Evolutionary conservation across 2,329 filamentous ascomycete species (phyloP).

Genomic region (Thielaviopsis populi): DNA sequence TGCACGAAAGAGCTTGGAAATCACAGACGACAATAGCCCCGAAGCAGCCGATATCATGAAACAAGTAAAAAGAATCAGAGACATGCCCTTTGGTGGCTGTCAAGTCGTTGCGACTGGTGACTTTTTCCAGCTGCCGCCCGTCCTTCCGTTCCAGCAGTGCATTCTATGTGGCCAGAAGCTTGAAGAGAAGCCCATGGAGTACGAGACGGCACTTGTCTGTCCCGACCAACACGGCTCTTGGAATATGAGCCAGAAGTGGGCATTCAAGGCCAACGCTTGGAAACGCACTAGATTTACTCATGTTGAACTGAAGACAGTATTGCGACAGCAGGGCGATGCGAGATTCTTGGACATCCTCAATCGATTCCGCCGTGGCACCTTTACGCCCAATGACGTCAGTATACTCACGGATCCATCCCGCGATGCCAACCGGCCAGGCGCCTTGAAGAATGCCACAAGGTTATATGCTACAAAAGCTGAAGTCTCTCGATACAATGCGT

Average conservation of each 20-base stretch:
- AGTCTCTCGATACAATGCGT: neutral
- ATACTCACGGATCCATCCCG: neutral
- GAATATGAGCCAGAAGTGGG: neutral
- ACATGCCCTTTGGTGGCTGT: neutral
- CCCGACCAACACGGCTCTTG: neutral
- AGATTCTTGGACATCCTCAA: neutral
- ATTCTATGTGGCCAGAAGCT: neutral
- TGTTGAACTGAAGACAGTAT: neutral
- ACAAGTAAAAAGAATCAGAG: neutral
- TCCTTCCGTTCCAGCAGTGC: neutral
- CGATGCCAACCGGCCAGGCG: neutral
- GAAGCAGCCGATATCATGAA: neutral
- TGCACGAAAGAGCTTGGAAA: neutral
- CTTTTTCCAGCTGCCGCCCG: neutral
- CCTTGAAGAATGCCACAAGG: neutral
- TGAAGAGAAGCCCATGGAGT: neutral
- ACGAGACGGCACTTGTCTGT: neutral
- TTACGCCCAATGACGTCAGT: neutral
- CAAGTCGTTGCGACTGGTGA: neutral
- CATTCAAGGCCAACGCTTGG: neutral
- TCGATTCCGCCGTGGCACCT: neutral
- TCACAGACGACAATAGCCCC: neutral
- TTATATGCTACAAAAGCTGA: neutral
- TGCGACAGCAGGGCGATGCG: neutral
- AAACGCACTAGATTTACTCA: neutral